These are phyloP conservation scores for Globisporangium emineosum DNA, from an alignment of 352 stramenopile genomes.

Conservation along the genomic window DNA sequence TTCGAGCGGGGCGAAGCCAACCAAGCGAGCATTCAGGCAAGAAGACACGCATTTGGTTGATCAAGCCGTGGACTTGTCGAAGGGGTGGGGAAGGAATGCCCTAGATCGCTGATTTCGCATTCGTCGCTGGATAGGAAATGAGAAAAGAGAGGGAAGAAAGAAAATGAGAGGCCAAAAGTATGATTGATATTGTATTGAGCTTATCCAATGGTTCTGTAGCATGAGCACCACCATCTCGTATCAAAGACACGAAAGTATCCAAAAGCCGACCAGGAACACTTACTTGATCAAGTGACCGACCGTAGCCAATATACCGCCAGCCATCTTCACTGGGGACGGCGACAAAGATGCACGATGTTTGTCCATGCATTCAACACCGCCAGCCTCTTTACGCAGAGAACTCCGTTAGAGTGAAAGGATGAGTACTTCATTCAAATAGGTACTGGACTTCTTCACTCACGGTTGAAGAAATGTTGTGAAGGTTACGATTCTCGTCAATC, in stretches of 20 bases:
- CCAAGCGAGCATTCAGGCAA: background rate
- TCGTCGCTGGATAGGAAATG: background rate
- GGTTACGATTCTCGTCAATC: no score
- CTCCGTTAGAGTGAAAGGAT: no score
- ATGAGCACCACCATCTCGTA: no score
- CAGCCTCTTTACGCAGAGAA: no score
- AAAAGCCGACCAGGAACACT: no score
- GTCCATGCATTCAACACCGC: background rate
- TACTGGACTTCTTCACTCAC: no score
- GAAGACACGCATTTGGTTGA: background rate
- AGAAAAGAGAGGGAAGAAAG: background rate
- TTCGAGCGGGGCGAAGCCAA: background rate
- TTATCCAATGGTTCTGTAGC: background rate
- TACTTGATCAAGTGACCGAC: no score
- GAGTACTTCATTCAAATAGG: no score
- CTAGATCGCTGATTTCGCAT: background rate
- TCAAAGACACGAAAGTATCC: no score
- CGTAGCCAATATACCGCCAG: no score
- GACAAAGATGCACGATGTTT: background rate
- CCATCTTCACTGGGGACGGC: no score
- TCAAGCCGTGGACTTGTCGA: background rate
- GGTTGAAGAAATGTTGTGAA: no score
- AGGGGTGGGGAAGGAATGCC: background rate
- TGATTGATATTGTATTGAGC: background rate
- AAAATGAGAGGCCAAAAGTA: background rate